phyloP scores from a whole-genome alignment of 805 yeast genomes.

The Nakazawaea laoshanensis region DNA sequence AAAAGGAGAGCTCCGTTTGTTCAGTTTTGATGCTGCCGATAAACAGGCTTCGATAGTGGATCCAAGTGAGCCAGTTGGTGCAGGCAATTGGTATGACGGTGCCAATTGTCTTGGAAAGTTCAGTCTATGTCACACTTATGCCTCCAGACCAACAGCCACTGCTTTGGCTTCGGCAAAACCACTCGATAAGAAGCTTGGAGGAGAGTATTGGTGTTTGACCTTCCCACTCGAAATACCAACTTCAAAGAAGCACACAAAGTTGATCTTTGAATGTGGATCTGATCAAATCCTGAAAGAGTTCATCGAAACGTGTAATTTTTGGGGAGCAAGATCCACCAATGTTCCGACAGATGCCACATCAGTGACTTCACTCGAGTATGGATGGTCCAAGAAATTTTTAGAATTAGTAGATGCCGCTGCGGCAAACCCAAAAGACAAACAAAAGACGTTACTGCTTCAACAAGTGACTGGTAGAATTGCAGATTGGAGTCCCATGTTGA shows the following conservation, averaged over 20 bases:
- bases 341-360: slow-evolving; percentile 56
- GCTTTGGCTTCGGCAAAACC: slow-evolving; percentile 17
- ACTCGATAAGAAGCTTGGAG: slow-evolving; percentile 19
- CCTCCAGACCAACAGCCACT: slow-evolving; percentile 19
- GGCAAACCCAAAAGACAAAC: not conserved
- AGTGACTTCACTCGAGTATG: slow-evolving; percentile 72
- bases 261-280: slow-evolving; percentile 61
- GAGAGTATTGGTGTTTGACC: slow-evolving; percentile 40
- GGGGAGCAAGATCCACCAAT: slow-evolving; percentile 83
- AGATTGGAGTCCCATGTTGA: slow-evolving; percentile 31
- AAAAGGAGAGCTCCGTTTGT: slow-evolving; percentile 54
- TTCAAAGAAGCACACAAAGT: slow-evolving; percentile 21
- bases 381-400: slow-evolving; percentile 47
- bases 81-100: slow-evolving; percentile 62
- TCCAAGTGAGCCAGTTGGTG: slow-evolving; percentile 24
- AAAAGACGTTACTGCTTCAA: not conserved
- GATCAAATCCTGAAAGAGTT: slow-evolving; percentile 59
- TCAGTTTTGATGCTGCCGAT: slow-evolving; percentile 32
- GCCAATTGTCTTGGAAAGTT: slow-evolving; percentile 50
- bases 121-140: slow-evolving; percentile 44
- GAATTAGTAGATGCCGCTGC: not conserved
- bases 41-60: not conserved
- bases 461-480: slow-evolving; percentile 22
- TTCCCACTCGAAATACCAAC: slow-evolving; percentile 30
- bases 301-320: slow-evolving; percentile 74